Base-by-base conservation (phyloP, 768 basidiomycete species). In the Naganishia vaughanmartiniae region DNA sequence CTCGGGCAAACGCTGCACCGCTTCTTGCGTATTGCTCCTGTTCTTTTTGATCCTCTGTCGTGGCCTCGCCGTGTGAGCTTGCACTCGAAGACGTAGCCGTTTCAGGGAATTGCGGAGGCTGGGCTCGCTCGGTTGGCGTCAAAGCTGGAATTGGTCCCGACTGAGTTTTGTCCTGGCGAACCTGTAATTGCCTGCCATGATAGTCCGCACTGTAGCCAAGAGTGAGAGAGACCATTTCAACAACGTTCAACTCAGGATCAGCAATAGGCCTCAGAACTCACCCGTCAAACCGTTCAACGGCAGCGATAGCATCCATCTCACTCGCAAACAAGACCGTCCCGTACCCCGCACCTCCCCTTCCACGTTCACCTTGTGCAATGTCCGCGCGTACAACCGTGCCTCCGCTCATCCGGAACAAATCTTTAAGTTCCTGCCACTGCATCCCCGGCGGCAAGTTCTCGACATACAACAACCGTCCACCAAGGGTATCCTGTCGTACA, bases 351-450 rank as follows among this genome's bases (percentile, higher is more conserved):
- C 91, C 92, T 42, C 93, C 86, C 15, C 92, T 91, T 77, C 96
- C 93, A 5, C 86, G 48, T 12, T 51, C 87, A 42, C 92, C 92
- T 36, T 92, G 86, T 21, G 90, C 90, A 26, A 96, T 90, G 74
- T 82, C 81, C 17, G 95, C 95, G 28, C 95, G 87, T 42, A 93
- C 83, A 66, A 98, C 90, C 24, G 90, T 88, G 21, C 95, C 68
- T 28, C 68, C 94, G 0, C 91, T 92, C 73, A 90, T 88, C 31
- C 94, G 87, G 78, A 97, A 95, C 5, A 97, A 85, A 81, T 97
- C 94, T 81, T 98, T 97, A 54, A 99, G 85, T 78, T 98, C 95
- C 81, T 97, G 95, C 95, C 95, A 99, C 82, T 81, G 80, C 67
- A 81, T 78, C 19, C 74, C 72, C 53, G 78, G 74, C 11, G 83